Evolutionary conservation across 352 stramenopile genomes (phyloP).

Genomic region (Pythium apleroticum): DNA sequence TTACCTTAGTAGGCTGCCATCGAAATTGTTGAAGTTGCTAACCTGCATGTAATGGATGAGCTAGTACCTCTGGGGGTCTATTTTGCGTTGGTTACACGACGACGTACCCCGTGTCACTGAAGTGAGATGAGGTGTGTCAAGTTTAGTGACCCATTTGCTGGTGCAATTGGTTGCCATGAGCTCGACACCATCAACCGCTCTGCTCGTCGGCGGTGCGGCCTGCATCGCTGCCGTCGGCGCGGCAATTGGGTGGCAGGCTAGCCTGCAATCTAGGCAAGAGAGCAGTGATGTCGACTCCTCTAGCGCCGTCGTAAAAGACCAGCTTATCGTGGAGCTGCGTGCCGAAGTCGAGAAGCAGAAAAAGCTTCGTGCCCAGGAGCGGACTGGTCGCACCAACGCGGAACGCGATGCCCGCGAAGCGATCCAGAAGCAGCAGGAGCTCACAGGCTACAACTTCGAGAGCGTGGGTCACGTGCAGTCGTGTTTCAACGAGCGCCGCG

Average conservation of each 20-base stretch:
- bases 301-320: slow-evolving; percentile 24
- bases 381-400: slow-evolving; percentile 66
- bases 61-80: neutral
- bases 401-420: slow-evolving; percentile 62
- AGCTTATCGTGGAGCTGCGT: slow-evolving; percentile 47
- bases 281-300: neutral
- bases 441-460: slow-evolving; percentile 67
- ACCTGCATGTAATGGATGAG: neutral
- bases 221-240: slow-evolving; percentile 22
- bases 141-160: neutral
- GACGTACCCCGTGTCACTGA: slow-evolving; percentile 10
- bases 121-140: neutral
- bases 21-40: neutral
- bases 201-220: slow-evolving; percentile 18
- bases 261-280: slow-evolving; percentile 5
- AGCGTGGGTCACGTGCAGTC: slow-evolving; percentile 73
- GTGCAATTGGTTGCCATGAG: slow-evolving; percentile 11
- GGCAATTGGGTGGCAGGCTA: slow-evolving; percentile 23
- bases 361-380: slow-evolving; percentile 70
- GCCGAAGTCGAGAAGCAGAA: slow-evolving; percentile 71
- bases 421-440: slow-evolving; percentile 65
- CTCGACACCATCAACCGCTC: neutral
- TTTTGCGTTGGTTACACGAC: neutral
- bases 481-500: slow-evolving; percentile 86
- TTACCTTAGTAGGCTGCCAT: neutral